phyloP scores from a whole-genome alignment of 2,329 filamentous ascomycete genomes.

The Trichothecium roseum region DNA sequence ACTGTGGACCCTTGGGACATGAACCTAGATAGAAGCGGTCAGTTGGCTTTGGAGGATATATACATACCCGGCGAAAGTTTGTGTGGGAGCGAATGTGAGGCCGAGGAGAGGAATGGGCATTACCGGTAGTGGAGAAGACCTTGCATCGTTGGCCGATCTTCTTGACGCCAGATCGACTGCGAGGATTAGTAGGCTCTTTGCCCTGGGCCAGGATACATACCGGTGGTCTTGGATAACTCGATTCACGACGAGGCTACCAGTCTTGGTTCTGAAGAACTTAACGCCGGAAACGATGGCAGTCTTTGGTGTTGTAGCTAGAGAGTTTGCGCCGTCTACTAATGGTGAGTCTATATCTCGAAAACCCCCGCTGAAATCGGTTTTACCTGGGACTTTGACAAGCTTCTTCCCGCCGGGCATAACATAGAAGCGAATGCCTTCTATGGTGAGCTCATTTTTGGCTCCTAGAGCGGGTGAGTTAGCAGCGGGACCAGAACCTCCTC shows the following conservation, averaged over 20 bases:
- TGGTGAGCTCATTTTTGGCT: slow-evolving; percentile 48
- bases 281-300: slow-evolving; percentile 63
- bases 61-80: too few relatives aligned
- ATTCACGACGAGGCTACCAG: slow-evolving; percentile 74
- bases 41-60: slow-evolving; percentile 20
- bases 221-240: slow-evolving; percentile 65
- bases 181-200: slow-evolving; percentile 24
- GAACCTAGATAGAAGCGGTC: slow-evolving; percentile 52
- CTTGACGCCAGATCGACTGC: slow-evolving; percentile 45
- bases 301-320: slow-evolving; percentile 63
- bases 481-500: slow-evolving; percentile 6
- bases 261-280: slow-evolving; percentile 75
- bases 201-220: slow-evolving; percentile 38
- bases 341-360: slow-evolving; percentile 11
- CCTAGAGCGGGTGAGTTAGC: slow-evolving; percentile 14
- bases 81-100: neutral
- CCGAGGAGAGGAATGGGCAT: slow-evolving; percentile 19
- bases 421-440: slow-evolving; percentile 64
- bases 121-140: slow-evolving; percentile 60
- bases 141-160: slow-evolving; percentile 69
- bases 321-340: slow-evolving; percentile 43
- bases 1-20: slow-evolving; percentile 71
- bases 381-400: slow-evolving; percentile 64
- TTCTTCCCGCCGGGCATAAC: slow-evolving; percentile 74
- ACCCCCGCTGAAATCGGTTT: neutral